A percentile compares a stretch with the other conserved stretches of the same genome.
These are phyloP conservation scores for Boletus reticulatus DNA, from an alignment of 768 basidiomycete species.

Conservation along the genomic window DNA sequence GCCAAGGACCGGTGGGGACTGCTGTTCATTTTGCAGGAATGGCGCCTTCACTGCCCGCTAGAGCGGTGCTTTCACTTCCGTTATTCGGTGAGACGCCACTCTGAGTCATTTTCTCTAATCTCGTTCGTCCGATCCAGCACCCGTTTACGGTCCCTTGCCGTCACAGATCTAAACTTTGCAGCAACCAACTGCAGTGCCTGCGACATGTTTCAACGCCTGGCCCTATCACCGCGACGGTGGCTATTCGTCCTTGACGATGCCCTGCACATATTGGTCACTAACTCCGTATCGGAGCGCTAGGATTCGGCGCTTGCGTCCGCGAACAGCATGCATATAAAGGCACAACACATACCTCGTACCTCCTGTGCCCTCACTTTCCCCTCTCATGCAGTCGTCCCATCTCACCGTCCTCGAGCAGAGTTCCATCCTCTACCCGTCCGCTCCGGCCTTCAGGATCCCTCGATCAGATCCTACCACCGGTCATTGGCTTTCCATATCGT, in stretches of 20 bases:
- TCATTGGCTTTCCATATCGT: slow-evolving; percentile 62
- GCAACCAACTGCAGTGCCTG: slow-evolving; percentile 31
- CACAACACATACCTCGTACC: not conserved
- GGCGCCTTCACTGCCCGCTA: slow-evolving; percentile 17
- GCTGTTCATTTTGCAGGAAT: slow-evolving; percentile 26
- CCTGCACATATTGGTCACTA: slow-evolving; percentile 27
- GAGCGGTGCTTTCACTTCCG: slow-evolving; percentile 26
- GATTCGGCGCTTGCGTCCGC: slow-evolving; percentile 13
- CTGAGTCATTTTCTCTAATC: slow-evolving; percentile 22
- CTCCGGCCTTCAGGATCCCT: slow-evolving; percentile 62
- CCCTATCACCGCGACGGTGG: slow-evolving; percentile 33
- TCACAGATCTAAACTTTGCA: slow-evolving; percentile 28
- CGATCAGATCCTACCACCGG: slow-evolving; percentile 41
- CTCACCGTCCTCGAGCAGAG: slow-evolving; percentile 61
- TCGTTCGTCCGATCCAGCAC: slow-evolving; percentile 16
- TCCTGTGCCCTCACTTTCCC: slow-evolving; percentile 5
- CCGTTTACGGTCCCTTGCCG: slow-evolving; percentile 29
- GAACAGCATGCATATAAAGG: slow-evolving; percentile 34
- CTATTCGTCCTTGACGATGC: slow-evolving; percentile 28
- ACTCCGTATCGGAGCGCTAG: slow-evolving; percentile 29
- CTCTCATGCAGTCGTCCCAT: slow-evolving; percentile 43
- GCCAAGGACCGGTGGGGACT: slow-evolving; percentile 14
- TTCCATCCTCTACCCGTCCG: slow-evolving; percentile 46
- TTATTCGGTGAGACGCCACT: slow-evolving; percentile 15
- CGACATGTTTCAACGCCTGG: slow-evolving; percentile 34